Evolutionary conservation across 768 basidiomycete genomes (phyloP).

Genomic region (Boletus fagicola): DNA sequence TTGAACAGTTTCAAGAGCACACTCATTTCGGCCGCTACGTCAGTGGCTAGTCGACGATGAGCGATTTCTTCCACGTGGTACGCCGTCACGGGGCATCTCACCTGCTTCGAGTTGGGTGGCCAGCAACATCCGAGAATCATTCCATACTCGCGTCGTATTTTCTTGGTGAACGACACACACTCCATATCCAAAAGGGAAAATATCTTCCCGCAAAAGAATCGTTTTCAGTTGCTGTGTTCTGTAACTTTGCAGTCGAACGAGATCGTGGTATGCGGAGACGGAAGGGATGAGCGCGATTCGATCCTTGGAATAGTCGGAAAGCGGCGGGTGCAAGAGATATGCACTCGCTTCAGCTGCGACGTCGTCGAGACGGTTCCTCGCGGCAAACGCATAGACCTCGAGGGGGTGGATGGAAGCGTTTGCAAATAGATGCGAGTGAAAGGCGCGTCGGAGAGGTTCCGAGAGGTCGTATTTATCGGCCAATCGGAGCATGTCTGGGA

Average conservation of each 20-base stretch:
- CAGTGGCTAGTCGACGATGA: conserved; percentile 46
- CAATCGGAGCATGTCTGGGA: conserved; percentile 53
- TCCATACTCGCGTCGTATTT: conserved; percentile 49
- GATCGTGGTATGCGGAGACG: conserved; percentile 61
- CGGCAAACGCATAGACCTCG: conserved; percentile 61
- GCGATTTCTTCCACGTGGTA: not conserved
- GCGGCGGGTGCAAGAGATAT: conserved; percentile 51
- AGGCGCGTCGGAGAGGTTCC: conserved; percentile 39
- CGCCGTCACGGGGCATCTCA: conserved; percentile 20
- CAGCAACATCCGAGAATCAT: conserved; percentile 45
- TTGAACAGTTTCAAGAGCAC: conserved; percentile 44
- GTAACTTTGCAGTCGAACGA: conserved; percentile 57
- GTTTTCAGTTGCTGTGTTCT: conserved; percentile 53
- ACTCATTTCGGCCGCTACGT: conserved; percentile 68
- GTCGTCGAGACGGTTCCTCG: conserved; percentile 39
- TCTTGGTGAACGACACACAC: conserved; percentile 52
- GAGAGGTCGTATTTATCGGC: conserved; percentile 67
- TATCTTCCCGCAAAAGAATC: conserved; percentile 53
- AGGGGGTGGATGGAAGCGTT: conserved; percentile 52
- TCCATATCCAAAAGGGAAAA: conserved; percentile 76
- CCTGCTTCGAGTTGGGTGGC: conserved; percentile 53
- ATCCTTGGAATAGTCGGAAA: conserved; percentile 51
- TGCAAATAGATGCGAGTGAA: conserved; percentile 53
- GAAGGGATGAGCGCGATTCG: conserved; percentile 54
- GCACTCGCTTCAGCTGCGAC: conserved; percentile 59